A percentile compares a stretch with the other conserved stretches of the same genome.
phyloP scores from a whole-genome alignment of 495 filamentous ascomycete species.

The Xylaria nigripes region DNA sequence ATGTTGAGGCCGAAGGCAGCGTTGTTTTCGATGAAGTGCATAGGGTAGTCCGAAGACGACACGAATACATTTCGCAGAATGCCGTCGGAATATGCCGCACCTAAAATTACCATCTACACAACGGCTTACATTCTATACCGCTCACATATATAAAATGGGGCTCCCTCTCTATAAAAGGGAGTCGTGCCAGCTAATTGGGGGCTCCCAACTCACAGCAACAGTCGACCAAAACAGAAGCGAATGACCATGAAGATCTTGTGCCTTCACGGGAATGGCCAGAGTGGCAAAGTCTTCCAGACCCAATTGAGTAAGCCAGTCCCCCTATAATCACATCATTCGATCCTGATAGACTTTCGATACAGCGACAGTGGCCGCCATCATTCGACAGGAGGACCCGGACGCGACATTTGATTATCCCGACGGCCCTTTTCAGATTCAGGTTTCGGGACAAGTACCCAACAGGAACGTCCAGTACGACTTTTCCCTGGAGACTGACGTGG shows the following conservation, averaged over 20 bases:
- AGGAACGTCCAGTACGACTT: constrained; percentile 29
- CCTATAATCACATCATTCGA: not conserved
- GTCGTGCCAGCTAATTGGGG: no score
- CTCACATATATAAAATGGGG: no score
- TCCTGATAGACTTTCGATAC: not conserved
- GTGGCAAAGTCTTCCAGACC: constrained; percentile 47
- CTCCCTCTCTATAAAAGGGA: no score
- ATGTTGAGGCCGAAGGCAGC: no score
- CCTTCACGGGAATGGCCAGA: constrained; percentile 56
- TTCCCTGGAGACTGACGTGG: constrained; percentile 32
- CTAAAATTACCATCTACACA: no score
- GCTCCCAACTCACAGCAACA: no score
- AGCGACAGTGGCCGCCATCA: not conserved
- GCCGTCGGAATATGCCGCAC: no score
- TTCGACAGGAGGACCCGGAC: not conserved
- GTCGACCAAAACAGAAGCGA: no score
- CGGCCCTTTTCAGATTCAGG: not conserved
- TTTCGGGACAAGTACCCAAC: not conserved
- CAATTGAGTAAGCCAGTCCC: constrained; percentile 24
- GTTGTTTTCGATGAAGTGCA: no score
- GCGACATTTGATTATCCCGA: not conserved
- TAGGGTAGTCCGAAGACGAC: no score
- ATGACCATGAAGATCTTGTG: constrained; percentile 48
- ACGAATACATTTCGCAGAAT: no score
- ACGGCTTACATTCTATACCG: no score